Evolutionary conservation across 495 filamentous ascomycete species (phyloP), one percentile per base, ranked within the genome.

Genomic region (Penicillium mononematosum): DNA sequence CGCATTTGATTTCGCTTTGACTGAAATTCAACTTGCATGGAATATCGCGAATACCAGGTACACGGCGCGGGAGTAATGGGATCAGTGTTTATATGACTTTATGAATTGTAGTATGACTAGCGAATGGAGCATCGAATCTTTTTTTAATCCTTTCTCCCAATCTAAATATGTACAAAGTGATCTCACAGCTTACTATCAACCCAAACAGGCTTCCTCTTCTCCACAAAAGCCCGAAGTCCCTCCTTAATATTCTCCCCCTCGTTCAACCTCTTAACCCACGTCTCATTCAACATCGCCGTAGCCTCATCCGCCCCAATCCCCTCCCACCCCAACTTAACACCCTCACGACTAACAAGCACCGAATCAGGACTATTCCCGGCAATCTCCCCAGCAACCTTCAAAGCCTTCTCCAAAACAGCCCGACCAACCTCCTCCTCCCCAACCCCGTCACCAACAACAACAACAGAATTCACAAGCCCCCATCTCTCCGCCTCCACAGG

Each of bases 191-290:
- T 94, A 71, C 87, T 88, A 67, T 86, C 80, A 67, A 78, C 80
- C 90, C 91, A 95, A 56, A 74, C 77, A 27, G 89, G 84, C 73
- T 81, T 79, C 75, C 89, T 81, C 78, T 85, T 91, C 82, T 93
- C 90, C 53, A 89, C 83, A 80, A 96, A 96, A 53, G 87, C 88
- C 75, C 61, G 77, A 50, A 95, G 70, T 0, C 90, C 91, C 75
- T 95, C 91, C 68, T 77, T 82, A 61, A 90, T 86, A 78, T 95
- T 95, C 72, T 90, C 84, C 5, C 89, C 91, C 22, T 69, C 77
- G 53, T 85, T 76, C 61, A 96, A 78, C 66, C 77, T 68, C 58
- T 65, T 72, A 65, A 79, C 88, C 81, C 83, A 79, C 6, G 79
- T 82, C 57, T 81, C 79, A 44, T 75, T 70, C 63, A 89, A 60